Conservation (phyloP, 305 asterid species). For the Ajuga reptans region DNA sequence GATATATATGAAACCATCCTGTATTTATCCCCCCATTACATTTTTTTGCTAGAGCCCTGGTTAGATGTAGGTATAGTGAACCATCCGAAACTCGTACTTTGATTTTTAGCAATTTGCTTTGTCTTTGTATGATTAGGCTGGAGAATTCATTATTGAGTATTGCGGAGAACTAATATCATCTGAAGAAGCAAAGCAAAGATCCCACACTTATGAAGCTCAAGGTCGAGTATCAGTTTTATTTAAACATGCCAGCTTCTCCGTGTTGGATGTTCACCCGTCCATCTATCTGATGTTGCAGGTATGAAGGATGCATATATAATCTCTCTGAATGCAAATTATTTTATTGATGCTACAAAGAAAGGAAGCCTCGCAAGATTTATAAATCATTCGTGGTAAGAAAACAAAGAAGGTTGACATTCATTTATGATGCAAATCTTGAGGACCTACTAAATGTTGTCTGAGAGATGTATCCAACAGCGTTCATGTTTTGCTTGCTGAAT, state of each 20-base stretch:
- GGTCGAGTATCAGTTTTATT: slow-evolving; percentile 37
- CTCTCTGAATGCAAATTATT: slow-evolving; percentile 57
- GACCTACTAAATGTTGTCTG: not conserved
- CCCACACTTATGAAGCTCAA: slow-evolving; percentile 64
- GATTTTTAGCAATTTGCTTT: slow-evolving; percentile 14
- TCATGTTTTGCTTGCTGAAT: slow-evolving; percentile 16
- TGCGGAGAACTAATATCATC: slow-evolving; percentile 87
- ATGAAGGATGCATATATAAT: slow-evolving; percentile 77
- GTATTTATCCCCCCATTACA: not conserved
- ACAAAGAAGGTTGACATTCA: slow-evolving; percentile 16
- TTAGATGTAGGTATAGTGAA: slow-evolving; percentile 10
- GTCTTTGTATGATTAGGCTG: slow-evolving; percentile 48
- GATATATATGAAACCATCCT: slow-evolving; percentile 5
- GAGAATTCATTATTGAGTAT: slow-evolving; percentile 76
- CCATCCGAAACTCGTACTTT: slow-evolving; percentile 7
- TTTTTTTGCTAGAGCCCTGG: not conserved
- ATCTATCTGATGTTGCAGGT: slow-evolving; percentile 41
- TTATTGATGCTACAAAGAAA: slow-evolving; percentile 74
- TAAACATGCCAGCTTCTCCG: slow-evolving; percentile 9
- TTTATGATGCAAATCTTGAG: slow-evolving; percentile 10
- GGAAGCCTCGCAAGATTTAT: slow-evolving; percentile 87
- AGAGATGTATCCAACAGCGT: slow-evolving; percentile 9
- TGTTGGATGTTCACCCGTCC: slow-evolving; percentile 18
- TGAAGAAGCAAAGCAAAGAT: slow-evolving; percentile 58
- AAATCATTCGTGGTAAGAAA: slow-evolving; percentile 79